These are phyloP conservation scores for Stemphylium vesicarium DNA, from an alignment of 2,329 filamentous ascomycete genomes.

Conservation along the genomic window DNA sequence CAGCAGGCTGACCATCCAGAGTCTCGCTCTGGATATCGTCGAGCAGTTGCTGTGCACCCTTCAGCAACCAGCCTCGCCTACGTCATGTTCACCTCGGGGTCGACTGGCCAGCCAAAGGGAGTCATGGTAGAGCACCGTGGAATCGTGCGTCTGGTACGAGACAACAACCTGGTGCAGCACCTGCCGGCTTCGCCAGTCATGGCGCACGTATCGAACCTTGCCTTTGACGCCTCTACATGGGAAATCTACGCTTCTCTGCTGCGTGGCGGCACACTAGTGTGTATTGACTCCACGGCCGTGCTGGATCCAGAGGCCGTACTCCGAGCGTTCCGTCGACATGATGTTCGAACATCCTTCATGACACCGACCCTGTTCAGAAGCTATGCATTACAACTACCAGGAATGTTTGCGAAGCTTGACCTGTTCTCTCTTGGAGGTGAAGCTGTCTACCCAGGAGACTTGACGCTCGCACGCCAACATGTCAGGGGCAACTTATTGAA, in stretches of 20 bases:
- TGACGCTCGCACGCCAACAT: too few relatives aligned
- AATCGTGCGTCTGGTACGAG: slow-evolving; percentile 43
- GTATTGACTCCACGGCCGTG: neutral
- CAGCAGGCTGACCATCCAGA: too few relatives aligned
- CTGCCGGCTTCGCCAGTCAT: slow-evolving; percentile 24
- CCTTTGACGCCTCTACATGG: slow-evolving; percentile 55
- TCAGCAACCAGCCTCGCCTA: slow-evolving; percentile 56
- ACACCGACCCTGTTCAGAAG: too few relatives aligned
- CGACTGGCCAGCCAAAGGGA: slow-evolving; percentile 58
- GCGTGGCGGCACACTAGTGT: slow-evolving; percentile 59
- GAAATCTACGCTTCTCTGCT: slow-evolving; percentile 61
- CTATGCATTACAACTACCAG: neutral
- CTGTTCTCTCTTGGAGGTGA: neutral
- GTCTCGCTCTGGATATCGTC: too few relatives aligned
- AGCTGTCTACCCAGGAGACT: too few relatives aligned
- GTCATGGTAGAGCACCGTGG: slow-evolving; percentile 66
- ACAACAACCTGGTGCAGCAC: slow-evolving; percentile 27
- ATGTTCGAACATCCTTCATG: too few relatives aligned
- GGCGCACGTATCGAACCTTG: slow-evolving; percentile 49
- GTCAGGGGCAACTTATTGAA: too few relatives aligned
- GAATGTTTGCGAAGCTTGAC: neutral
- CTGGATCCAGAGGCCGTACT: too few relatives aligned
- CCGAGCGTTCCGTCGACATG: too few relatives aligned
- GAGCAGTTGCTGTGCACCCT: too few relatives aligned
- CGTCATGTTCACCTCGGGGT: slow-evolving; percentile 61